A percentile compares a stretch with the other conserved stretches of the same genome.
Conservation (phyloP, 305 asterid genomes). For the Fraxinus baroniana region DNA sequence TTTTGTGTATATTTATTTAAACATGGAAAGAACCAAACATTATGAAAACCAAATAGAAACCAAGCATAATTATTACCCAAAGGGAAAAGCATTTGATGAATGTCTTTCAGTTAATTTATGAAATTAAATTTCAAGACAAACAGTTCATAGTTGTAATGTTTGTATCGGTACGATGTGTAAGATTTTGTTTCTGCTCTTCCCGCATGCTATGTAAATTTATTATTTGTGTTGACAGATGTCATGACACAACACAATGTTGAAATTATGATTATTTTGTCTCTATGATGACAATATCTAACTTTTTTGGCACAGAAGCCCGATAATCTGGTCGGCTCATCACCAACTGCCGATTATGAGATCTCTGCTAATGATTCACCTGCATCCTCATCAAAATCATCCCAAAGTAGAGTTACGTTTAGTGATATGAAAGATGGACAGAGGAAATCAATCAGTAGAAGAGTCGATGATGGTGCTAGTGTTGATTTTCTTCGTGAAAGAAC, state of each 20-base stretch:
- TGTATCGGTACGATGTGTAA: background rate
- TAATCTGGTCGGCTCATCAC: slow-evolving; percentile 37
- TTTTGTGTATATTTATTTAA: background rate
- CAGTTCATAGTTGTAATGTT: background rate
- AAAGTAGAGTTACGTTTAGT: slow-evolving; percentile 44
- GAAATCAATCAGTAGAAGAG: slow-evolving; percentile 61
- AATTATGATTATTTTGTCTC: background rate
- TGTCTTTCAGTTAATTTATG: background rate
- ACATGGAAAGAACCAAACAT: background rate
- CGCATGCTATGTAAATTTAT: background rate
- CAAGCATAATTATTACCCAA: background rate
- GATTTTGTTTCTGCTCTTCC: background rate
- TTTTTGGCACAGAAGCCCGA: slow-evolving; percentile 68
- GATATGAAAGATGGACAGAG: slow-evolving; percentile 58
- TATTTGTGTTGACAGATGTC: background rate
- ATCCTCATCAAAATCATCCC: slow-evolving; percentile 60
- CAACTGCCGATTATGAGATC: slow-evolving; percentile 59
- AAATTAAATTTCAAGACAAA: background rate
- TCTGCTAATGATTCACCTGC: slow-evolving; percentile 66
- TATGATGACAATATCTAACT: background rate
- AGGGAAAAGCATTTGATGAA: background rate
- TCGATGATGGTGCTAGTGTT: slow-evolving; percentile 39
- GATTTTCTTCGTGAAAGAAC: slow-evolving; percentile 58
- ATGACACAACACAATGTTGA: slow-evolving; percentile 6
- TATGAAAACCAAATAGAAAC: background rate